These are phyloP conservation scores for Cardamine chenopodiifolia DNA, from an alignment of 345 rosid genomes.

Conservation along the genomic window DNA sequence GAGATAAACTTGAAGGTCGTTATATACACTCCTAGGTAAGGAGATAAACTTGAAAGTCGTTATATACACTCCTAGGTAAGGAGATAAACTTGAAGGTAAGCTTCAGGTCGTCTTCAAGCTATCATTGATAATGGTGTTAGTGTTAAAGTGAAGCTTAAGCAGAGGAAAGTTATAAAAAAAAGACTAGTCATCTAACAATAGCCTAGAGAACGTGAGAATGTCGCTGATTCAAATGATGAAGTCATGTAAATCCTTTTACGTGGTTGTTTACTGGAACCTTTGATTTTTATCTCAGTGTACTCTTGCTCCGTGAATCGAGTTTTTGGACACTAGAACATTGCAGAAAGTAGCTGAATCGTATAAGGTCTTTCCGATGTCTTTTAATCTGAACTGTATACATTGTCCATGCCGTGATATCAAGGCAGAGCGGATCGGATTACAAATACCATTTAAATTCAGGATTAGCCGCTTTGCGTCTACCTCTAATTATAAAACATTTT, in stretches of 20 bases:
- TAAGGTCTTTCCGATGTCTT: too few relatives aligned
- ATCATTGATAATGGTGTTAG: constrained; percentile 70
- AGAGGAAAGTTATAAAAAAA: constrained; percentile 54
- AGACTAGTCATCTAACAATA: constrained; percentile 24
- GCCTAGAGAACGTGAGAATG: neutral
- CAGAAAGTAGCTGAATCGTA: too few relatives aligned
- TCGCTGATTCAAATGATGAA: neutral
- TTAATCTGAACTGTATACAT: too few relatives aligned
- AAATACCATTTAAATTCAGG: too few relatives aligned
- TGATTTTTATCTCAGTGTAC: neutral
- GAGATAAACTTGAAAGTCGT: too few relatives aligned
- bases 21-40: constrained; percentile 80
- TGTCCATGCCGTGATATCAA: too few relatives aligned
- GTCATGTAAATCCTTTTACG: neutral
- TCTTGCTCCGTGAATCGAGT: neutral
- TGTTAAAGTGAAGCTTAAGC: constrained; percentile 84
- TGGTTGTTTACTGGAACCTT: neutral
- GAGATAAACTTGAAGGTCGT: too few relatives aligned
- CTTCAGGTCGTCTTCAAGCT: constrained; percentile 76
- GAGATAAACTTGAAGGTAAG: constrained; percentile 78
- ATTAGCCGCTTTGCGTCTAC: too few relatives aligned
- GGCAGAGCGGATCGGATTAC: too few relatives aligned
- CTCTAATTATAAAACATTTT: too few relatives aligned
- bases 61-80: constrained; percentile 80
- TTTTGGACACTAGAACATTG: neutral